Base-by-base conservation (phyloP, 2,329 filamentous ascomycete species). In the Neofusicoccum kwambonambiense region DNA sequence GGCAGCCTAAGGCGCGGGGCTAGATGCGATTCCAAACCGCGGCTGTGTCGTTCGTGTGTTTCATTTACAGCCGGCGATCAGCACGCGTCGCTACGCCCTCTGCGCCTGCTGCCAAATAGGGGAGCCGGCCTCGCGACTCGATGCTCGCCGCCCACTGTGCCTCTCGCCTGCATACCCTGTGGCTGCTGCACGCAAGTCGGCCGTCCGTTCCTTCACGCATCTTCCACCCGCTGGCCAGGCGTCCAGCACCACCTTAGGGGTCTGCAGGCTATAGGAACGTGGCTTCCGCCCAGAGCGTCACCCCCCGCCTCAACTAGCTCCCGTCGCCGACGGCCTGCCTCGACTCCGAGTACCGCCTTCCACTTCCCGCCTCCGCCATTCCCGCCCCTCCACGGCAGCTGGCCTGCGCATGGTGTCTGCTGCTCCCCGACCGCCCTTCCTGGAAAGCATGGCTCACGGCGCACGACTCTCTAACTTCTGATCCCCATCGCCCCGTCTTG, bases 41-140 rank as follows among this genome's bases (percentile, higher is more conserved):
- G 58, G 58, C 58, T 62, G 58, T 62, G 58, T 62, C 58, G 56
- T 60, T 60, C 56, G 56, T 60, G 56, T 62, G 58, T 62, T 62
- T 62, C 44, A 50, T 41, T 62, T 51, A 62, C 58, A 62, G 19
- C 9, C 58, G 58, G 22, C 35, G 41, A 60, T 60, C 56, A 39
- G 56, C 42, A 44, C 27, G 41, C 54, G 42, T 47, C 56, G 56
- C 56, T 35, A 45, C 56, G 50, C 41, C 31, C 56, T 44, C 56
- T 47, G 15, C 39, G 39, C 56, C 42, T 27, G 56, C 56, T 60
- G 56, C 44, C 58, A 51, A 62, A 62, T 62, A 62, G 58, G 58
- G 58, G 58, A 62, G 58, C 34, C 45, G 47, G 56, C 56, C 56
- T 60, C 56, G 56, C 56, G 35, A 39, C 54, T 58, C 39, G 39